Evolutionary conservation across 129 eudicot genomes (phyloP).

Genomic region (Sambucus nigra): DNA sequence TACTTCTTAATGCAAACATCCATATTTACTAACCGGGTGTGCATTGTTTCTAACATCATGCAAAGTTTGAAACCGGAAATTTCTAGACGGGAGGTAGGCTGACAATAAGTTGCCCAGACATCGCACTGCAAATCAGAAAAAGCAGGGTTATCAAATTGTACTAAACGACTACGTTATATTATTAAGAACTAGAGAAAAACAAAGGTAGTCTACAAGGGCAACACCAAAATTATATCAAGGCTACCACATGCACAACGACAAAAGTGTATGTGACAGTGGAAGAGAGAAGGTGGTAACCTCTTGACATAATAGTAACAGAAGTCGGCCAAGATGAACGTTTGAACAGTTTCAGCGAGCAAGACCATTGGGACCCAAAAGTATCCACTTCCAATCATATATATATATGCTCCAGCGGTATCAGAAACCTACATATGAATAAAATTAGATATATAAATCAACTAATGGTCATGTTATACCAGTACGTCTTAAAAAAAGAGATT

Average conservation of each 20-base stretch:
- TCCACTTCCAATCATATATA: constrained; percentile 58
- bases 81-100: constrained; percentile 56
- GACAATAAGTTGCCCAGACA: constrained; percentile 50
- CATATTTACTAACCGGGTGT: too few species aligned
- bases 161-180: not conserved
- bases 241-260: not conserved
- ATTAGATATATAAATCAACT: not conserved
- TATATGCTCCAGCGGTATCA: constrained; percentile 57
- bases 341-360: constrained; percentile 62
- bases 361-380: constrained; percentile 62
- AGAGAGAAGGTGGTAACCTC: constrained; percentile 23
- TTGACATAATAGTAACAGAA: constrained; percentile 86
- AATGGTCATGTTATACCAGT: not conserved
- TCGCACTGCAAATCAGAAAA: constrained; percentile 34
- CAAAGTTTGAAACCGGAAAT: not conserved
- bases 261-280: not conserved
- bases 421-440: constrained; percentile 41
- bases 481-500: not conserved
- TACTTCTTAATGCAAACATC: too few species aligned
- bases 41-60: not conserved
- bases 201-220: not conserved
- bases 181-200: too few species aligned
- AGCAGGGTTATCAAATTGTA: not conserved
- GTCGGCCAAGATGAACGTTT: constrained; percentile 87
- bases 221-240: not conserved